Conservation (phyloP, 495 filamentous ascomycete species). For the Penicillium longicatenatum region DNA sequence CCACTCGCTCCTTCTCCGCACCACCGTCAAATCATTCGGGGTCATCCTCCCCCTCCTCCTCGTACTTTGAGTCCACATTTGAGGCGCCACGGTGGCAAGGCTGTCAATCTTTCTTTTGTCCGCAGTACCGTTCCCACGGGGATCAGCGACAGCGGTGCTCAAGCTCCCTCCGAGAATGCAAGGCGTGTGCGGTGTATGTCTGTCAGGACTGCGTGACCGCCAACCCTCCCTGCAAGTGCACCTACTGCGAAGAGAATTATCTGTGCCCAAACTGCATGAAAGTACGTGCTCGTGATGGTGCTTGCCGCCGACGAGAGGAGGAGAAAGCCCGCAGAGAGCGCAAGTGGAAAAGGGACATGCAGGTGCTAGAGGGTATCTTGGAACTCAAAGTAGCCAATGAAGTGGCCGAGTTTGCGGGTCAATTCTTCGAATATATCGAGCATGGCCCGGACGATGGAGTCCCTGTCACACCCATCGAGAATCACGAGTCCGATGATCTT, state of each 20-base stretch:
- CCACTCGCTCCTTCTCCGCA: conserved; percentile 34
- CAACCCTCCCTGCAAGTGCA: conserved; percentile 54
- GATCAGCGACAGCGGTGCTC: conserved; percentile 54
- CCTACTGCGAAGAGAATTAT: conserved; percentile 55
- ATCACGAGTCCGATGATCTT: conserved; percentile 3
- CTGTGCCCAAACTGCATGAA: conserved; percentile 56
- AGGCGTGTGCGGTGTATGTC: conserved; percentile 56
- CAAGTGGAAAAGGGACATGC: conserved; percentile 50
- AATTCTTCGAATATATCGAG: conserved; percentile 44
- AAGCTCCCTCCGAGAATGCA: conserved; percentile 53
- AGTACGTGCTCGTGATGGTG: conserved; percentile 41
- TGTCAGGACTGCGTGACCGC: conserved; percentile 53
- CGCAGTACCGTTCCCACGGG: conserved; percentile 48
- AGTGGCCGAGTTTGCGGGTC: conserved; percentile 46
- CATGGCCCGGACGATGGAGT: conserved; percentile 10
- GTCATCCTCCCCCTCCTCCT: conserved; percentile 41
- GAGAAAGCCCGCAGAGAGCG: conserved; percentile 43
- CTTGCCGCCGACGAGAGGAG: conserved; percentile 47
- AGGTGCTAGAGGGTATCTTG: conserved; percentile 43
- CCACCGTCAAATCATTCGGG: conserved; percentile 46
- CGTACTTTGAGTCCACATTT: conserved; percentile 42
- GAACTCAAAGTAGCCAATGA: conserved; percentile 49
- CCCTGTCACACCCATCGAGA: conserved; percentile 2
- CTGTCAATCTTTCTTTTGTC: conserved; percentile 61
- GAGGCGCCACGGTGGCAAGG: conserved; percentile 53